A percentile compares a stretch with the other conserved stretches of the same genome.
phyloP scores from a whole-genome alignment of 2,329 filamentous ascomycete species.

The Penicillium capsulatum region DNA sequence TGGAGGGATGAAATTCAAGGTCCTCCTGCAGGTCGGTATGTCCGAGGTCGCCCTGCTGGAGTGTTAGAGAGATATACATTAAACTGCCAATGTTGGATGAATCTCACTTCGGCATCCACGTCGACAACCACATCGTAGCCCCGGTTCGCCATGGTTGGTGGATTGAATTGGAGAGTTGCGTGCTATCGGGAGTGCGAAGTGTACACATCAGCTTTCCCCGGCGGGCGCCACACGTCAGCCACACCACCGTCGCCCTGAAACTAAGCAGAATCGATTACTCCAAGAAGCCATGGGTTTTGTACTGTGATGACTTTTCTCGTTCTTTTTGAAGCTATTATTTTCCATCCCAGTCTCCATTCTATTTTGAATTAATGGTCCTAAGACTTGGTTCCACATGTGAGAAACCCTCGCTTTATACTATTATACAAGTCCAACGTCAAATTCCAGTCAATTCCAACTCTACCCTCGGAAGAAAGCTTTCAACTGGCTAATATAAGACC shows the following conservation, averaged over 20 bases:
- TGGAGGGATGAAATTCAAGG: conserved; percentile 95
- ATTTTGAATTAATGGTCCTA: too few species aligned
- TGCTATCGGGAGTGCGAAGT: conserved; percentile 25
- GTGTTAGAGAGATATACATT: conserved; percentile 11
- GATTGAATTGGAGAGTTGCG: conserved; percentile 17
- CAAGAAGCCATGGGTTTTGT: too few species aligned
- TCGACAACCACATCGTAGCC: conserved; percentile 98
- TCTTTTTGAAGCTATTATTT: too few species aligned
- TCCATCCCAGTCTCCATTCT: too few species aligned
- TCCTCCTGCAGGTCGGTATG: conserved; percentile 98
- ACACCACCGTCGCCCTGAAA: conserved; percentile 14
- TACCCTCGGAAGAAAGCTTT: conserved; percentile 10
- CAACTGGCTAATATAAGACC: conserved; percentile 31
- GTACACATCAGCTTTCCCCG: conserved; percentile 34
- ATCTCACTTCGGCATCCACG: conserved; percentile 81
- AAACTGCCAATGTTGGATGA: neutral
- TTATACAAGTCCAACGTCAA: too few species aligned
- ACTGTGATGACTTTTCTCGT: too few species aligned
- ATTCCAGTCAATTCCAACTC: neutral
- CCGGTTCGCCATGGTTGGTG: conserved; percentile 65
- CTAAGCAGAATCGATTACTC: neutral
- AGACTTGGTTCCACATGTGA: too few species aligned
- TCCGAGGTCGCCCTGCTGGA: conserved; percentile 79
- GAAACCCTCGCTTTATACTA: too few species aligned
- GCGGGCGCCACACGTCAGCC: conserved; percentile 30